Conservation (phyloP, 2,329 filamentous ascomycete genomes). For the Fusarium palustre region DNA sequence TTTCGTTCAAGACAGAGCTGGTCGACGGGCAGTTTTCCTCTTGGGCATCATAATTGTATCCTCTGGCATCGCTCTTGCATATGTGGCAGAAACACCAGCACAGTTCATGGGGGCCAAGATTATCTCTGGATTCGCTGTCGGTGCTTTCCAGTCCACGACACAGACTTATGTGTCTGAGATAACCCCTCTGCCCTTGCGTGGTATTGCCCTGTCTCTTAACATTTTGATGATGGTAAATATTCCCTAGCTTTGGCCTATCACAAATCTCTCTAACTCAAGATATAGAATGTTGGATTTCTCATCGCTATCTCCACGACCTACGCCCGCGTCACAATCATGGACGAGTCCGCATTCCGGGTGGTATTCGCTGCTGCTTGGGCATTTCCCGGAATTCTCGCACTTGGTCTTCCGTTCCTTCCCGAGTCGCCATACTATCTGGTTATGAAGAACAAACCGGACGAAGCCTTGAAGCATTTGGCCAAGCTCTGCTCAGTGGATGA, state of each 20-base stretch:
- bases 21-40: background rate
- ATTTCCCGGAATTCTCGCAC: constrained; percentile 16
- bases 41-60: constrained; percentile 5
- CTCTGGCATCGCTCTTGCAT: background rate
- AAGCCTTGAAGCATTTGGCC: constrained; percentile 5
- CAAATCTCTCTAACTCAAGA: background rate
- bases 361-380: constrained; percentile 13
- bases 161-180: constrained; percentile 25
- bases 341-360: constrained; percentile 15
- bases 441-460: constrained; percentile 13
- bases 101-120: constrained; percentile 28
- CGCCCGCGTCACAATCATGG: background rate
- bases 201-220: constrained; percentile 4
- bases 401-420: constrained; percentile 23
- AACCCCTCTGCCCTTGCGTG: background rate
- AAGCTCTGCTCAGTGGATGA: background rate
- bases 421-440: constrained; percentile 25
- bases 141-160: constrained; percentile 16
- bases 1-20: constrained; percentile 4
- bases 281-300: constrained; percentile 7
- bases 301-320: constrained; percentile 8
- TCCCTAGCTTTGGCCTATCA: background rate
- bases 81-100: constrained; percentile 12
- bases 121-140: constrained; percentile 14
- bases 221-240: constrained; percentile 15